Base-by-base conservation (phyloP, 148 eudicot species). In the Arbutus unedo region DNA sequence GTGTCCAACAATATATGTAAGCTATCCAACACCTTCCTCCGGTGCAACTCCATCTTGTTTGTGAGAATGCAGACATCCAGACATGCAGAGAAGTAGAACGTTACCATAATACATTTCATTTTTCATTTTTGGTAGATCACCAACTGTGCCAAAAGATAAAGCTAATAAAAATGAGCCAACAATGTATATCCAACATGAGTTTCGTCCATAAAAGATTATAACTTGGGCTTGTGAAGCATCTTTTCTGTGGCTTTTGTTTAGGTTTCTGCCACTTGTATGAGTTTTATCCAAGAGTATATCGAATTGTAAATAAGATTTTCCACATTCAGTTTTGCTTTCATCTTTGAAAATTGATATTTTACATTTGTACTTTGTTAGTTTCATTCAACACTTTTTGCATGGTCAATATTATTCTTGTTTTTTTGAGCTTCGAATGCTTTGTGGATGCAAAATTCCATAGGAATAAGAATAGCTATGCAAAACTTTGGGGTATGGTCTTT, bases 41-140 rank as follows among this genome's bases (percentile, higher is more conserved):
- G 6, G 9, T 64, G 70, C 70, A 64, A 64, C 4, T 4, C 41
- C 14, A 64, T 25, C 43, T 25, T 66, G 43, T 43, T 3, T 25
- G 53, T 50, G 11, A 3, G 25, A 25, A 25, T 66, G 71, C 70
- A 66, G 25, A 25, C 71, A 25, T 66, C 41, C 4, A 66, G 44
- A 66, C 70, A 64, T 66, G 41, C 25, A 10, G 6, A 66, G 71
- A 25, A 25, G 71, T 66, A 64, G 70, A 64, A 23, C 10, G 67
- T n/a, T n/a, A n/a, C n/a, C n/a, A n/a, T n/a, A n/a, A n/a, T n/a
- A n/a, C n/a, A n/a, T n/a, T n/a, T n/a, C n/a, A n/a, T n/a, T n/a
- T n/a, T n/a, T n/a, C n/a, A n/a, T n/a, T n/a, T n/a, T n/a, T n/a
- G 38, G 67, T 62, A 62, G 67, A 62, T 62, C 67, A 62, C 31